Percentiles rank a stretch among this genome's conserved stretches.
These are phyloP conservation scores for Biscogniauxia sp. DNA, from an alignment of 2,329 filamentous ascomycete genomes.

Conservation along the genomic window DNA sequence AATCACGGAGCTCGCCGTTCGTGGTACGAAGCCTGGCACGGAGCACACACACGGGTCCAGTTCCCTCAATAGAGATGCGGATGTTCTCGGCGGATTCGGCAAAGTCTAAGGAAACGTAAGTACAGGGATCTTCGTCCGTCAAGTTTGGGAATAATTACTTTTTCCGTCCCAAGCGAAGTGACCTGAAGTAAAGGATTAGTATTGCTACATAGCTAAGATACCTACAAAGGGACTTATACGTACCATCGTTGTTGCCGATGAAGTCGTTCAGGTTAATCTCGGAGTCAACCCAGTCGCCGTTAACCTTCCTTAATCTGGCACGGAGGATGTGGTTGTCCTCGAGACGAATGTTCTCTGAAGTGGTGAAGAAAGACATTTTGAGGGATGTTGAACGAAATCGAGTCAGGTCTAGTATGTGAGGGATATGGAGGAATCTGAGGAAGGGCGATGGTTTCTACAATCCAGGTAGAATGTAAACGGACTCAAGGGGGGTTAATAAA, in stretches of 20 bases:
- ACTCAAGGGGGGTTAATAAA: not conserved
- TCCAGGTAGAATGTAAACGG: not conserved
- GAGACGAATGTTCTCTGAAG: conserved; percentile 45
- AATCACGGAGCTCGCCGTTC: conserved; percentile 39
- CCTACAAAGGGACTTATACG: conserved; percentile 36
- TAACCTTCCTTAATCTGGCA: conserved; percentile 38
- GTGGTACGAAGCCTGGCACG: conserved; percentile 45
- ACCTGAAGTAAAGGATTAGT: conserved; percentile 9
- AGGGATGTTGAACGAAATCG: not conserved
- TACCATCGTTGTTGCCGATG: conserved; percentile 53
- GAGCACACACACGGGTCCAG: conserved; percentile 48
- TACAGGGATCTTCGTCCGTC: not conserved
- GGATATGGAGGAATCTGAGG: not conserved
- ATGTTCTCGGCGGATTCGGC: conserved; percentile 45
- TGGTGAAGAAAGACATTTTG: not conserved
- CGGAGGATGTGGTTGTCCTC: conserved; percentile 50
- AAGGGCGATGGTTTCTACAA: not conserved
- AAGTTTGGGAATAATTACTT: conserved; percentile 5
- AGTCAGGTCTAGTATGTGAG: not conserved
- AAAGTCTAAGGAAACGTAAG: conserved; percentile 37
- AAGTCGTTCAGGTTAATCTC: conserved; percentile 48
- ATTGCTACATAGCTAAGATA: conserved; percentile 35
- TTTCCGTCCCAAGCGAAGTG: conserved; percentile 19
- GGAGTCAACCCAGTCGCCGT: conserved; percentile 44
- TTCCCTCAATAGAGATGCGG: conserved; percentile 49